Base-by-base conservation (phyloP, 2,329 filamentous ascomycete species). In the Pyricularia pennisetigena region DNA sequence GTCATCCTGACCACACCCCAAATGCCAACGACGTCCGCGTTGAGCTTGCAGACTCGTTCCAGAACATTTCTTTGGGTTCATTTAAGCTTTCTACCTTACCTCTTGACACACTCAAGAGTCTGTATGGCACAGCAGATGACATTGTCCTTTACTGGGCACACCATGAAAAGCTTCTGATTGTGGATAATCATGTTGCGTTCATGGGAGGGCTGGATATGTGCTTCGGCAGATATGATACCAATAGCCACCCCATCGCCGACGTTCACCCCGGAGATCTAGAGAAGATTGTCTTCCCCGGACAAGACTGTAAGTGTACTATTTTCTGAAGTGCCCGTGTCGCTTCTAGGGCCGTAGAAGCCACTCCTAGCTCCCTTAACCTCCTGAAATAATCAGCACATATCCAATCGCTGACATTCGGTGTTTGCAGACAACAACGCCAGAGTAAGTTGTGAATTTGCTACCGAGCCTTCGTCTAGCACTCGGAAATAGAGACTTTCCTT, bases 191-290 rank as follows among this genome's bases (percentile, higher is more conserved):
- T 10, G 82, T 89, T 68, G 93, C 90, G 2, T 97, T 97, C 75
- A 97, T 97, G 93, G 93, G 93, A 65, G 94, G 93, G 24, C 81
- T 97, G 1, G 93, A 97, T 78, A 82, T 97, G 74, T 97, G 86
- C 76, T 97, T 93, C 74, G 93, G 93, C 49, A 85, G 93, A 74
- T 97, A 91, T 86, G 93, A 97, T 73, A 96, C 92, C 7, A 92
- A 92, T 76, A 88, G 90, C 69, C 94, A 97, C 76, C 87, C 91
- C 0, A 93, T 97, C 71, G 87, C 93, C 4, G 93, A 96, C 78
- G 89, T 88, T 16, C 93, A 97, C 75, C 92, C 93, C 0, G 87
- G 86, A 3, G 86, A 97, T 76, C 76, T 96, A 28, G 87, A 92
- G 69, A 81, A 86, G 29, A 92, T 92, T 62, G 78, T 97, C 12